A percentile compares a stretch with the other conserved stretches of the same genome.
Evolutionary conservation across 2,329 filamentous ascomycete genomes (phyloP).

Genomic region (Monilinia fructigena): DNA sequence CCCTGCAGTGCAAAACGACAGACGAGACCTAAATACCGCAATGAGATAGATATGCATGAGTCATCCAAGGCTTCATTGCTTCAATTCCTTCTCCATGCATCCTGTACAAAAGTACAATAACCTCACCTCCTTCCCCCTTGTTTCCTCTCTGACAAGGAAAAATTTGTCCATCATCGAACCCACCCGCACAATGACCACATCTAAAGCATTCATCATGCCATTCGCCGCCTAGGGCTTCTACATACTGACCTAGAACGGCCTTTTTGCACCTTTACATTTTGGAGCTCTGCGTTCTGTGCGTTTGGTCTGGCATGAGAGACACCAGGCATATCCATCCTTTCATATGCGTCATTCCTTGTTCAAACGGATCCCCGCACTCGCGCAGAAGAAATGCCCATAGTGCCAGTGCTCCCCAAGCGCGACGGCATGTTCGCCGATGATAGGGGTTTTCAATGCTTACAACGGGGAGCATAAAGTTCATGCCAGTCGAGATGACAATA

Average conservation of each 20-base stretch:
- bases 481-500: constrained; percentile 99
- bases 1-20: background rate
- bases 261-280: constrained; percentile 84
- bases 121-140: constrained; percentile 51
- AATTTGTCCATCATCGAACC: constrained; percentile 64
- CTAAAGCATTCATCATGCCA: constrained; percentile 94
- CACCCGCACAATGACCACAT: constrained; percentile 62
- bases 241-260: constrained; percentile 85
- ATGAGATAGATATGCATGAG: constrained; percentile 3
- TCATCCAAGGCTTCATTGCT: constrained; percentile 38
- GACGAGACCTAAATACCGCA: constrained; percentile 2
- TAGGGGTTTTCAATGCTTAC: constrained; percentile 96
- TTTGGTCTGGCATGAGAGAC: constrained; percentile 86
- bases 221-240: constrained; percentile 83
- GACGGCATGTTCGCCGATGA: constrained; percentile 90
- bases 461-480: constrained; percentile 86
- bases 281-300: constrained; percentile 84
- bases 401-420: constrained; percentile 97
- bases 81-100: constrained; percentile 60
- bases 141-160: constrained; percentile 47
- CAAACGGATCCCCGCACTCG: constrained; percentile 98
- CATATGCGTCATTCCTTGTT: constrained; percentile 70
- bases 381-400: constrained; percentile 97
- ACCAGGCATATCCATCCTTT: constrained; percentile 98
- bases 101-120: constrained; percentile 59